Evolutionary conservation across 2,329 filamentous ascomycete species (phyloP).

Genomic region (Zasmidium citrigriseum): DNA sequence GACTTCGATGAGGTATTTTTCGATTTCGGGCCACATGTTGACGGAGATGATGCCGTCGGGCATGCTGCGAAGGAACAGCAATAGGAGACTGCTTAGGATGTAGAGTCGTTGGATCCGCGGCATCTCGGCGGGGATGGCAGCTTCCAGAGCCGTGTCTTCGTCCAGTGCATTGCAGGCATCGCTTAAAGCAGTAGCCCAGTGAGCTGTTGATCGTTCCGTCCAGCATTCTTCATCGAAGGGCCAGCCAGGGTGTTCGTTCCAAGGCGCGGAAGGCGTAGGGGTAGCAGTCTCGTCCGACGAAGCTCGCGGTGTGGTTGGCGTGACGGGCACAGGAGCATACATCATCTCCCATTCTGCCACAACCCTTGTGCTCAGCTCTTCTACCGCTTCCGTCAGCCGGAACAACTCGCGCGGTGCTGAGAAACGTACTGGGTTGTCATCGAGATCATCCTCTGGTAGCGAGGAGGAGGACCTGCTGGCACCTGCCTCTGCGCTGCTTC

Average conservation of each 20-base stretch:
- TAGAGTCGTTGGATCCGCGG: conserved; percentile 71
- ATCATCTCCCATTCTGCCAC: conserved; percentile 66
- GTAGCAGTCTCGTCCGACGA: conserved; percentile 2
- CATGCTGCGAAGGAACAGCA: conserved; percentile 73
- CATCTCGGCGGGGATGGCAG: conserved; percentile 64
- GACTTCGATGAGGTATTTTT: conserved; percentile 55
- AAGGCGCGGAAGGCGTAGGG: conserved; percentile 44
- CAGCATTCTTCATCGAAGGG: conserved; percentile 59
- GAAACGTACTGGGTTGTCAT: conserved; percentile 59
- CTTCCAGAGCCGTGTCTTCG: conserved; percentile 62
- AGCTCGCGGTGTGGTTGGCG: conserved; percentile 26
- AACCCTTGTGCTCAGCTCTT: conserved; percentile 59
- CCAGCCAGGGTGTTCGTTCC: conserved; percentile 59
- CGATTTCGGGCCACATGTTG: conserved; percentile 69
- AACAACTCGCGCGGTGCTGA: conserved; percentile 89
- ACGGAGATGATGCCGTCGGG: conserved; percentile 76
- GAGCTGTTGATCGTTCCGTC: conserved; percentile 40
- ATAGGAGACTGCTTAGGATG: conserved; percentile 67
- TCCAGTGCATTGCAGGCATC: conserved; percentile 69
- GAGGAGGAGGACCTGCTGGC: conserved; percentile 7
- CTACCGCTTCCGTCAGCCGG: conserved; percentile 79
- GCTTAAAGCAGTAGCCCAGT: conserved; percentile 47
- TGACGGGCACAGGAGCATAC: conserved; percentile 32
- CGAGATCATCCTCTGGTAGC: conserved; percentile 11
- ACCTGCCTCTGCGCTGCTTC: conserved; percentile 4